Base-by-base conservation (phyloP, 2,329 filamentous ascomycete genomes). In the Botrytis pseudocinerea region DNA sequence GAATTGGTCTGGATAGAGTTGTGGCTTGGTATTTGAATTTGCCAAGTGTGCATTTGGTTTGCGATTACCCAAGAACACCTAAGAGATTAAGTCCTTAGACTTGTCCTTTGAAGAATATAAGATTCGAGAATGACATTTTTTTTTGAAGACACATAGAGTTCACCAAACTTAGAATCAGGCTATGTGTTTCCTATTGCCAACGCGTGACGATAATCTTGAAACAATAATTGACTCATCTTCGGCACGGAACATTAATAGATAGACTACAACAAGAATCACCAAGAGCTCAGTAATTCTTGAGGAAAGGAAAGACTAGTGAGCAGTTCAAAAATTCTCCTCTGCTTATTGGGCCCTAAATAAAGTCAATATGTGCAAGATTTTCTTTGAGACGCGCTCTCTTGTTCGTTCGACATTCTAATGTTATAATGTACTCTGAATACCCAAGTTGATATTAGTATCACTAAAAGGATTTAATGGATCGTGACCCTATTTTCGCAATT, bases 1-100 rank as follows among this genome's bases (percentile, higher is more conserved):
- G 94, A 82, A 95, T 97, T 78, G 94, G 95, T 68, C 85, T 98
- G 69, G 94, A 98, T 84, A 91, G 95, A 80, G 92, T 98, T 70
- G 91, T 97, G 69, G 87, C 88, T 9, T 90, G 87, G 86, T 90
- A 86, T 79, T 80, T 90, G 74, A 85, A 85, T 77, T 79, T 90
- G 76, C 88, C 88, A 2, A 88, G 85, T 77, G 87, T 90, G 72
- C 88, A 90, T 77, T 81, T 90, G 68, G 85, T 87, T 38, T 84
- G 83, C 69, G 89, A 86, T 78, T 90, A 89, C 79, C 88, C 88
- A 16, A 83, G 88, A 66, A 90, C 88, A 25, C 88, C 88, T 12
- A 90, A 89, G 85, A 85, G 88, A 73, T 81, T 90, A 77, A 78
- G 85, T 74, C 87, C 88, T 76, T 89, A 77, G n/a, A 57, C 7